Percentiles rank a stretch among this genome's conserved stretches.
Conservation (phyloP, 225 moss, liverwort and hornwort species). For the Marchantia polymorpha region DNA sequence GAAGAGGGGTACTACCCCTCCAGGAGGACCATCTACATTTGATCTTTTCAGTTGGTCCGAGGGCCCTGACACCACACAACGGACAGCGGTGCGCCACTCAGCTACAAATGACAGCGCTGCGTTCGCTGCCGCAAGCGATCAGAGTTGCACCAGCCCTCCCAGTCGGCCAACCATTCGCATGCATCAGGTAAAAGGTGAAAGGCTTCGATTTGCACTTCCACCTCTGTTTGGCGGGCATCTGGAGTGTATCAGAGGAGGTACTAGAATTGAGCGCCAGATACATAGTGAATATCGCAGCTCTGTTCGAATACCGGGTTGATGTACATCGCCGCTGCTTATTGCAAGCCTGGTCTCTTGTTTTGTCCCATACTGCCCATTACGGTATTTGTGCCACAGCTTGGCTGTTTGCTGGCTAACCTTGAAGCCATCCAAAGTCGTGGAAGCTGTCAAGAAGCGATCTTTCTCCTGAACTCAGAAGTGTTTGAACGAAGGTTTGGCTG, state of each 20-base stretch:
- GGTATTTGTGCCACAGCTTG: not conserved
- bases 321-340: not conserved
- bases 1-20: conserved; percentile 71
- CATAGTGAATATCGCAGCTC: not conserved
- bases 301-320: not conserved
- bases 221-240: no score
- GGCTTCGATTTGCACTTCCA: not conserved
- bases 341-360: not conserved
- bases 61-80: conserved; percentile 47
- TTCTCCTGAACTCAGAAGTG: not conserved
- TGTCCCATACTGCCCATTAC: not conserved
- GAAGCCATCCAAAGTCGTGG: not conserved
- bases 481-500: not conserved
- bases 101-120: conserved; percentile 57
- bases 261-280: not conserved
- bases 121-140: conserved; percentile 51
- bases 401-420: not conserved
- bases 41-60: conserved; percentile 94
- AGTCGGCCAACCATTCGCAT: conserved; percentile 66
- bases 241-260: not conserved
- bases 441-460: not conserved
- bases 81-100: conserved; percentile 56
- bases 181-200: conserved; percentile 63
- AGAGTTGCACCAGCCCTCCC: conserved; percentile 60
- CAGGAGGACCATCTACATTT: conserved; percentile 86